These are phyloP conservation scores for Clonostachys byssicola DNA, from an alignment of 2,329 filamentous ascomycete species.

Conservation along the genomic window DNA sequence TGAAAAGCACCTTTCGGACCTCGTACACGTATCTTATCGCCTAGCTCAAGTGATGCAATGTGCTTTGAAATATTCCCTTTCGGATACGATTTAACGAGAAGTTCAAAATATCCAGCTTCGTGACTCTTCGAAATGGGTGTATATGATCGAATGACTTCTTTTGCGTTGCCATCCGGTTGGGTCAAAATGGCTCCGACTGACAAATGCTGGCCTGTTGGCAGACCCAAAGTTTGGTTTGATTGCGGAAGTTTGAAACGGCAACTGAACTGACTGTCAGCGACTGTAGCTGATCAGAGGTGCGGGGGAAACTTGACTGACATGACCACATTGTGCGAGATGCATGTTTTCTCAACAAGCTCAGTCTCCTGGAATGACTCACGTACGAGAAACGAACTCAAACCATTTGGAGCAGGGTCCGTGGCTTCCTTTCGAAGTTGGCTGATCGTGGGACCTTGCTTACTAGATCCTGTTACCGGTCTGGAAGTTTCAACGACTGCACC, in stretches of 20 bases:
- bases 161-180: constrained; percentile 65
- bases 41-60: constrained; percentile 77
- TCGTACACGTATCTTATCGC: constrained; percentile 83
- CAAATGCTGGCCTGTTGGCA: constrained; percentile 98
- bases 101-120: constrained; percentile 87
- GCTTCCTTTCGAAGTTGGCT: too few species aligned
- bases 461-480: too few species aligned
- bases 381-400: too few species aligned
- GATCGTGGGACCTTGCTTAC: too few species aligned
- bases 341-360: too few species aligned
- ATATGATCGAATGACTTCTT: constrained; percentile 88
- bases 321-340: too few species aligned
- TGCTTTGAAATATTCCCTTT: constrained; percentile 96
- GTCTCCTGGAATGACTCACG: too few species aligned
- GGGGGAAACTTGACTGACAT: too few species aligned
- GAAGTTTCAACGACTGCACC: too few species aligned
- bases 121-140: constrained; percentile 89
- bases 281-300: too few species aligned
- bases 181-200: constrained; percentile 78
- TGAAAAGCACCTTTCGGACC: constrained; percentile 98
- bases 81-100: constrained; percentile 96
- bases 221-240: constrained; percentile 77
- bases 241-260: constrained; percentile 89
- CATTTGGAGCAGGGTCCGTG: too few species aligned
- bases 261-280: constrained; percentile 31